Evolutionary conservation across 805 yeast species (phyloP), one percentile per base, ranked within the genome.

Genomic region (Maudiozyma barnettii): DNA sequence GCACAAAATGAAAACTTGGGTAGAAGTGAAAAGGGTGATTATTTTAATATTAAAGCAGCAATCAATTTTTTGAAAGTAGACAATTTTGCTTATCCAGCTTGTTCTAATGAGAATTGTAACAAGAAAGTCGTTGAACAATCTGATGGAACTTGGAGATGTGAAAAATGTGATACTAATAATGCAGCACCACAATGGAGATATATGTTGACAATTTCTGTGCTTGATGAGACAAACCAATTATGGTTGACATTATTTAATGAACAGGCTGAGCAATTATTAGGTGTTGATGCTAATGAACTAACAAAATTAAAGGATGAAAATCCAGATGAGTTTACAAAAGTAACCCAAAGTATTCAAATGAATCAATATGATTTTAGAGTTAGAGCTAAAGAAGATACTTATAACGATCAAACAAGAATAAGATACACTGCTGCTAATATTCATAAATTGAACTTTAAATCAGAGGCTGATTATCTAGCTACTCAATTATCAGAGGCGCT

Each of bases 221-320:
- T 81, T 58, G 99, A 93, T 65, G 72, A 73, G 54, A 76, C 95
- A 4, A 95, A 90, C 19, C 89, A 84, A 63, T 63, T 89, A 50
- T 89, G 96, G 95, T 69, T 86, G 30, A 83, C 95, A 1, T 70
- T 84, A 49, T 93, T 93, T 60, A 95, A 93, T 64, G 91, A 84
- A 16, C 84, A 82, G 52, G 98, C 95, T 1, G 72, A 71, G 40
- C 72, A 73, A 52, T 65, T 93, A 40, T 68, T 91, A 46, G 86
- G 82, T 1, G 72, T 78, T 26, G 68, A 73, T 45, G 81, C 91
- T 0, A 85, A 87, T 16, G 68, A 70, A 39, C 66, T 89, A 50
- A 67, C 71, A 43, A 66, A 66, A 48, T 53, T 78, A 53, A 66
- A 70, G 50, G 72, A 76, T 39, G 73, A 71, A 48, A 76, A 74